phyloP scores from a whole-genome alignment of 2,329 filamentous ascomycete genomes.

The Penicillium freii region DNA sequence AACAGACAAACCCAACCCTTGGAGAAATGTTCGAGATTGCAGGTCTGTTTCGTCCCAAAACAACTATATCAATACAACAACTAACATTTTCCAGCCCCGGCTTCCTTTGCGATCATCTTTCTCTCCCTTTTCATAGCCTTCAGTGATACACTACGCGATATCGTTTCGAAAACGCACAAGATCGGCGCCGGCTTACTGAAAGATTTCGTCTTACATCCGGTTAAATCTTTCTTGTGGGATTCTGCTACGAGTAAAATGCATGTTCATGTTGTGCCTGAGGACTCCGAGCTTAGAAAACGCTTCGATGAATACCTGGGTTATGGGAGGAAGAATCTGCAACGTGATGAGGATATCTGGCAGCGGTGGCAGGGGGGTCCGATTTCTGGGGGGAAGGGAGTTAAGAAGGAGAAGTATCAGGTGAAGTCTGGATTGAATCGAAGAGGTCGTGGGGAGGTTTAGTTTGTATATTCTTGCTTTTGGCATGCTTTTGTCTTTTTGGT shows the following conservation, averaged over 20 bases:
- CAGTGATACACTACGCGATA: constrained; percentile 38
- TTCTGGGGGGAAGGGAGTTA: constrained; percentile 6
- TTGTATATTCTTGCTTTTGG: not conserved
- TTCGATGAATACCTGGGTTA: constrained; percentile 30
- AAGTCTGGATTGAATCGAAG: not conserved
- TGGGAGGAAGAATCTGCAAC: constrained; percentile 17
- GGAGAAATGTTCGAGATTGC: constrained; percentile 29
- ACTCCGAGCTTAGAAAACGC: constrained; percentile 21
- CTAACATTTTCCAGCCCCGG: constrained; percentile 26
- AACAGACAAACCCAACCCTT: constrained; percentile 39
- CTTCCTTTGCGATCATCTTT: constrained; percentile 53
- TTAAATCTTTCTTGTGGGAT: constrained; percentile 15
- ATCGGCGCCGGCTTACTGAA: constrained; percentile 22
- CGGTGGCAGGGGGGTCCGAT: constrained; percentile 21
- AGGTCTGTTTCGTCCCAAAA: constrained; percentile 16
- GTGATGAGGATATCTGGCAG: constrained; percentile 35
- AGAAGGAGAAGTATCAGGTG: constrained; percentile 8
- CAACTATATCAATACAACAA: not conserved
- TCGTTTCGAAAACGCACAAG: constrained; percentile 24
- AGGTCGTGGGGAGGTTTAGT: not conserved
- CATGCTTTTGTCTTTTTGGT: not conserved
- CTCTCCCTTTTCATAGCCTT: constrained; percentile 57
- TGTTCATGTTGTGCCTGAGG: constrained; percentile 14
- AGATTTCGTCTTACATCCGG: constrained; percentile 26
- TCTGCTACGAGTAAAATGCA: constrained; percentile 9